Evolutionary conservation across 176 grass and related monocot genomes (phyloP), one percentile per base, ranked within the genome.

Genomic region (Puccinellia tenuiflora): DNA sequence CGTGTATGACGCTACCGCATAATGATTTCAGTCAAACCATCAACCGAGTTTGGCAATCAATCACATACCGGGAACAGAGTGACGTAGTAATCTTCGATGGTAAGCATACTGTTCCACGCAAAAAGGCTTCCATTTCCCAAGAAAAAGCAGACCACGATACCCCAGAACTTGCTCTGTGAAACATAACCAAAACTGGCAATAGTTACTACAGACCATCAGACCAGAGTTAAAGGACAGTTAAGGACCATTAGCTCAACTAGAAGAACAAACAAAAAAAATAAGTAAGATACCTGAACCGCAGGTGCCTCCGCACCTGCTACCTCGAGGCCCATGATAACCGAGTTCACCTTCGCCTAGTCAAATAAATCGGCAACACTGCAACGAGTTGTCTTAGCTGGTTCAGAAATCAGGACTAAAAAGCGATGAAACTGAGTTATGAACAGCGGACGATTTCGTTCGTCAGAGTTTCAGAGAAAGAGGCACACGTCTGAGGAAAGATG

Each of bases 91-190:
- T 94, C 92, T 88, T 94, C 89, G 24, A 94, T 90, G 7, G 90
- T 94, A 21, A 94, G 83, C 82, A 94, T 88, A 56, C 92, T 94
- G 60, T 94, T 92, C 87, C 87, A 94, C 6, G 90, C 90, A 59
- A 94, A 92, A 68, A 92, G 85, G 87, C 89, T 90, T 78, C 92
- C 92, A 68, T 92, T 94, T 68, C 92, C 92, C 83, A 94, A 78
- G 75, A 94, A 16, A 79, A 87, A 94, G 85, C 92, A 94, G 45
- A 94, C 68, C 35, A 94, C 24, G 24, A 94, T 94, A 69, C 89
- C 92, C 35, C 85, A 12, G 52, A 87, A 86, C 83, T 88, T 94
- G 50, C 92, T 90, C 92, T 91, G 90, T 53, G 59, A 61, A 29
- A 25, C 57, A 86, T 48, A 80, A 68, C 31, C 75, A 87, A 81